These are phyloP conservation scores for Daldinia sp. DNA, from an alignment of 2,329 filamentous ascomycete species.

Conservation along the genomic window DNA sequence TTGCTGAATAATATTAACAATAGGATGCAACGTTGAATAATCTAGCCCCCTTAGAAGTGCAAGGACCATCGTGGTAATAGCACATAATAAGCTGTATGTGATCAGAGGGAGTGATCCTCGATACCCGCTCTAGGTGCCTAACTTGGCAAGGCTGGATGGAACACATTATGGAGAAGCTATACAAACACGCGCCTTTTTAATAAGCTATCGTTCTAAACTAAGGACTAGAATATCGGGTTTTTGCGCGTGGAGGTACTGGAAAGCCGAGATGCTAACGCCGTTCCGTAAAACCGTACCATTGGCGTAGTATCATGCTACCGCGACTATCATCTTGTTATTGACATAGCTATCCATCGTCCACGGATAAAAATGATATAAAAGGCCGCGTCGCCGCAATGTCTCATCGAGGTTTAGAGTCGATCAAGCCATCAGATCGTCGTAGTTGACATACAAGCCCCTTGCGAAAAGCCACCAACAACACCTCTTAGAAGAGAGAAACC, in stretches of 20 bases:
- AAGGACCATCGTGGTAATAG: not conserved
- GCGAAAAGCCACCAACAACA: not conserved
- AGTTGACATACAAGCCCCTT: not conserved
- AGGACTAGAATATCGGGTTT: slow-evolving; percentile 3
- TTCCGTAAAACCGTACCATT: slow-evolving; percentile 10
- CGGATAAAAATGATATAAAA: not conserved
- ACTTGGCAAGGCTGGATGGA: not conserved
- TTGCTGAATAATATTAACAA: not conserved
- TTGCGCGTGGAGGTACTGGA: not conserved
- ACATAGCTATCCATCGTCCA: not conserved
- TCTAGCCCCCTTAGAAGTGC: not conserved
- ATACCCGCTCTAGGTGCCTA: not conserved
- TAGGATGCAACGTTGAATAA: not conserved
- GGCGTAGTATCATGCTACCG: slow-evolving; percentile 11
- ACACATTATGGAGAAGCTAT: not conserved
- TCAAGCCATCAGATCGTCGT: not conserved
- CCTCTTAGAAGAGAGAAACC: not conserved
- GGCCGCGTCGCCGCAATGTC: not conserved
- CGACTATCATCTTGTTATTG: not conserved
- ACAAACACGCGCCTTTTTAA: not conserved
- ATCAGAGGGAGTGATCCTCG: not conserved
- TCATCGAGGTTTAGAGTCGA: not conserved
- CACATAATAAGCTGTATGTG: not conserved
- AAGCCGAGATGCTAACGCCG: slow-evolving; percentile 16
- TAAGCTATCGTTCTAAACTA: not conserved